Evolutionary conservation across 805 yeast genomes (phyloP).

Genomic region (Kurtzmaniella fragi): DNA sequence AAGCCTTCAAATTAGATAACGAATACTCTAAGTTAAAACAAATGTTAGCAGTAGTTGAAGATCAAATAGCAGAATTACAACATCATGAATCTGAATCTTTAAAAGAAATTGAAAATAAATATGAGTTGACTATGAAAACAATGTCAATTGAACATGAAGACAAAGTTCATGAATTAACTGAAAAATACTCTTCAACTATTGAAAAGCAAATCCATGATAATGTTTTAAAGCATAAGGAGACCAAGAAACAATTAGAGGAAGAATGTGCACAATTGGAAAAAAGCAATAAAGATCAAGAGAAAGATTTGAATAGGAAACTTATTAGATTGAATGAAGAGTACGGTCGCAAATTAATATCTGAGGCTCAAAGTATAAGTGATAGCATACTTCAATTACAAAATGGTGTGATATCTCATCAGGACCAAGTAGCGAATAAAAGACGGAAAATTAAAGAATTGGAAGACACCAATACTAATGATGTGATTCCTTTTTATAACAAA

Average conservation of each 20-base stretch:
- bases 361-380: constrained; percentile 13
- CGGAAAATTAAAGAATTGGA: constrained; percentile 6
- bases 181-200: constrained; percentile 24
- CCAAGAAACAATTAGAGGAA: constrained; percentile 15
- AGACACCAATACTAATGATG: constrained; percentile 1
- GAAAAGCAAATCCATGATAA: constrained; percentile 33
- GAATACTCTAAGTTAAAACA: constrained; percentile 33
- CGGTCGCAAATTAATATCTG: constrained; percentile 12
- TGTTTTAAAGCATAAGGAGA: constrained; percentile 21
- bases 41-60: constrained; percentile 27
- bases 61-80: constrained; percentile 26
- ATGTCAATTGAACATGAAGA: constrained; percentile 15
- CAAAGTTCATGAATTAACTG: constrained; percentile 20
- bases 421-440: constrained; percentile 2
- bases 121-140: constrained; percentile 17
- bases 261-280: constrained; percentile 12
- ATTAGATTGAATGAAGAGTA: constrained; percentile 21
- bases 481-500: too few species aligned
- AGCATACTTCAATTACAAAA: constrained; percentile 8
- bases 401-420: constrained; percentile 7
- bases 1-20: constrained; percentile 27
- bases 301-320: constrained; percentile 18
- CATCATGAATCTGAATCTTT: constrained; percentile 18
- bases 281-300: constrained; percentile 10
- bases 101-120: constrained; percentile 18